These are phyloP conservation scores for Pyrenochaeta sp. DNA, from an alignment of 2,329 filamentous ascomycete genomes.

Conservation along the genomic window DNA sequence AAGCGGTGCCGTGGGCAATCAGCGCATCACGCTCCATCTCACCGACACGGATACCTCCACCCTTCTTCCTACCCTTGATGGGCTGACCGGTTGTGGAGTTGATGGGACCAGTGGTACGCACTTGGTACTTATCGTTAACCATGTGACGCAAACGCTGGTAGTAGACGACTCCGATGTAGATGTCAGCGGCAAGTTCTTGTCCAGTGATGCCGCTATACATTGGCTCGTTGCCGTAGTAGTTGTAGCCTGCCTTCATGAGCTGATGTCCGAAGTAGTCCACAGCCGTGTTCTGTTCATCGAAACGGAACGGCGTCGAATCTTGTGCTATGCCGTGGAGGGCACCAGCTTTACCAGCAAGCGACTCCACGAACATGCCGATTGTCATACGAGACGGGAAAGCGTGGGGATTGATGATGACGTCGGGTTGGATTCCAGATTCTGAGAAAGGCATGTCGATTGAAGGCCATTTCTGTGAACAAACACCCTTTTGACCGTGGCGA, in stretches of 20 bases:
- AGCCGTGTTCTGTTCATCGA: constrained; percentile 89
- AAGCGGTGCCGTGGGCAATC: constrained; percentile 92
- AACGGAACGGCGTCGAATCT: constrained; percentile 94
- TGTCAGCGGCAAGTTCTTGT: constrained; percentile 90
- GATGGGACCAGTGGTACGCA: constrained; percentile 92
- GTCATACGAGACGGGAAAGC: constrained; percentile 99
- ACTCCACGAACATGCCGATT: constrained; percentile 99
- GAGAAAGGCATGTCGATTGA: constrained; percentile 94
- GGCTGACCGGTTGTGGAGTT: constrained; percentile 92
- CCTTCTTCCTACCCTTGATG: constrained; percentile 94
- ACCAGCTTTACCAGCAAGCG: constrained; percentile 91
- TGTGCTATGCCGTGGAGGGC: constrained; percentile 95
- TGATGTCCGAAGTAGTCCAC: constrained; percentile 96
- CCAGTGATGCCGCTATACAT: constrained; percentile 99
- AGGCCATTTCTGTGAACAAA: constrained; percentile 95
- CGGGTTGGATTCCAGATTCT: constrained; percentile 94
- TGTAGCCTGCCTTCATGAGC: constrained; percentile 92
- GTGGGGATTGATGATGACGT: constrained; percentile 99
- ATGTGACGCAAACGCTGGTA: constrained; percentile 98
- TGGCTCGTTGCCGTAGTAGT: constrained; percentile 97
- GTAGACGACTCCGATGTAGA: constrained; percentile 96
- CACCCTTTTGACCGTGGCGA: constrained; percentile 97
- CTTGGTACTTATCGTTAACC: constrained; percentile 99
- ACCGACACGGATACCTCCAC: constrained; percentile 97
- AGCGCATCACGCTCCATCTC: constrained; percentile 99